These are phyloP conservation scores for Pichia sp. DNA, from an alignment of 1,139 yeast genomes.

Conservation along the genomic window DNA sequence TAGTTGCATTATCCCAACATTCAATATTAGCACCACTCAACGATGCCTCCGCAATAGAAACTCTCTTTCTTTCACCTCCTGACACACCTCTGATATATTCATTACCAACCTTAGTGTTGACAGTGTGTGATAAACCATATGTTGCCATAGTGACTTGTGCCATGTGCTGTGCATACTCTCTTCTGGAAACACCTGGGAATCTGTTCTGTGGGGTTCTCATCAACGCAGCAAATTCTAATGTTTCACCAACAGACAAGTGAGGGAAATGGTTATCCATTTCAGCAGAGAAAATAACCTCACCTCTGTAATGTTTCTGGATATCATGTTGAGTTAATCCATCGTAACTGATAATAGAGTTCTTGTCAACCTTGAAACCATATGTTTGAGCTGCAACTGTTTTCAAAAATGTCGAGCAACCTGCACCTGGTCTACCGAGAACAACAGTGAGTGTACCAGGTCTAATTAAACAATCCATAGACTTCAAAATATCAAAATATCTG, in stretches of 20 bases:
- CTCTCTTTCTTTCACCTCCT: slow-evolving; percentile 43
- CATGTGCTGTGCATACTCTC: slow-evolving; percentile 51
- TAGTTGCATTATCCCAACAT: slow-evolving; percentile 76
- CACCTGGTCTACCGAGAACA: slow-evolving; percentile 79
- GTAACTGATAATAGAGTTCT: slow-evolving; percentile 37
- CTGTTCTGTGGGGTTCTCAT: slow-evolving; percentile 63
- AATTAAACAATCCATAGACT: slow-evolving; percentile 61
- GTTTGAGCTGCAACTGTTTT: slow-evolving; percentile 66
- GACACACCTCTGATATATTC: slow-evolving; percentile 41
- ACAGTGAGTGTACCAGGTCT: slow-evolving; percentile 71
- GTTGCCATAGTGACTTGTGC: slow-evolving; percentile 61
- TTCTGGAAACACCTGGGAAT: slow-evolving; percentile 50
- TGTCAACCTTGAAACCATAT: slow-evolving; percentile 58
- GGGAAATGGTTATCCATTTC: slow-evolving; percentile 71
- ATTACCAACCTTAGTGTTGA: slow-evolving; percentile 38
- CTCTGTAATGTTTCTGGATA: slow-evolving; percentile 46
- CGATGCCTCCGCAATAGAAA: slow-evolving; percentile 50
- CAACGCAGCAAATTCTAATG: slow-evolving; percentile 56
- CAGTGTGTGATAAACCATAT: slow-evolving; percentile 56
- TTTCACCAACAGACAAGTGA: slow-evolving; percentile 63
- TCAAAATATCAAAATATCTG: slow-evolving; percentile 47
- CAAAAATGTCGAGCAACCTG: slow-evolving; percentile 75
- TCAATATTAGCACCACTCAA: slow-evolving; percentile 48
- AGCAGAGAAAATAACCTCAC: slow-evolving; percentile 67
- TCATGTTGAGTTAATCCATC: slow-evolving; percentile 45